These are phyloP conservation scores for Usnea hakonensis DNA, from an alignment of 495 filamentous ascomycete genomes.

Conservation along the genomic window DNA sequence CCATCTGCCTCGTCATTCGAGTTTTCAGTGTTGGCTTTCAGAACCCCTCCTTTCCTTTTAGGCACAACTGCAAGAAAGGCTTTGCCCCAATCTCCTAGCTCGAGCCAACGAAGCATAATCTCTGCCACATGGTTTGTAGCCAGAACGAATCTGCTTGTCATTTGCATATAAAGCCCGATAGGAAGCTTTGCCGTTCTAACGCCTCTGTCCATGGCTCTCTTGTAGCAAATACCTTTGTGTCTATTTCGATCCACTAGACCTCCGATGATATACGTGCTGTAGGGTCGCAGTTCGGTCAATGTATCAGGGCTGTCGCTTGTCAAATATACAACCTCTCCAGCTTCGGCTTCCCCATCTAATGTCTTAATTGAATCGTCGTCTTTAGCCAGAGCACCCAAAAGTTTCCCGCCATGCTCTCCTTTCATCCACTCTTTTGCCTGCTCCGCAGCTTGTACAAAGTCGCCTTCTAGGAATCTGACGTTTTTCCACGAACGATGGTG, in stretches of 20 bases:
- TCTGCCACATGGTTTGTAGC: constrained; percentile 93
- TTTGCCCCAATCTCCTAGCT: constrained; percentile 78
- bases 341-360: constrained; percentile 24
- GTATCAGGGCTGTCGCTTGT: constrained; percentile 79
- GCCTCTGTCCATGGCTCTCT: constrained; percentile 61
- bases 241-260: constrained; percentile 93
- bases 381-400: constrained; percentile 48
- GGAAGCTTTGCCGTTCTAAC: constrained; percentile 85
- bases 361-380: constrained; percentile 32
- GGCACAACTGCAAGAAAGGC: constrained; percentile 85
- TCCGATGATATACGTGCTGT: constrained; percentile 87
- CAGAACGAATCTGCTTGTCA: constrained; percentile 74
- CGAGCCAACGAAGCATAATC: constrained; percentile 91
- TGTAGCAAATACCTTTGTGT: constrained; percentile 90
- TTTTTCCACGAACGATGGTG: constrained; percentile 72
- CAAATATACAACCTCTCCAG: constrained; percentile 71
- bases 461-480: constrained; percentile 57
- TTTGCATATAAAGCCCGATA: constrained; percentile 84
- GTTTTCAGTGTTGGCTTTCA: constrained; percentile 30
- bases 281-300: constrained; percentile 67
- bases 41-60: constrained; percentile 66
- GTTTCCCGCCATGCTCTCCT: constrained; percentile 39
- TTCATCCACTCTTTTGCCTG: constrained; percentile 54
- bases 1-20: neutral
- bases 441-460: constrained; percentile 58